phyloP scores from a whole-genome alignment of 805 yeast genomes.

The Saccharomycopsis vini region DNA sequence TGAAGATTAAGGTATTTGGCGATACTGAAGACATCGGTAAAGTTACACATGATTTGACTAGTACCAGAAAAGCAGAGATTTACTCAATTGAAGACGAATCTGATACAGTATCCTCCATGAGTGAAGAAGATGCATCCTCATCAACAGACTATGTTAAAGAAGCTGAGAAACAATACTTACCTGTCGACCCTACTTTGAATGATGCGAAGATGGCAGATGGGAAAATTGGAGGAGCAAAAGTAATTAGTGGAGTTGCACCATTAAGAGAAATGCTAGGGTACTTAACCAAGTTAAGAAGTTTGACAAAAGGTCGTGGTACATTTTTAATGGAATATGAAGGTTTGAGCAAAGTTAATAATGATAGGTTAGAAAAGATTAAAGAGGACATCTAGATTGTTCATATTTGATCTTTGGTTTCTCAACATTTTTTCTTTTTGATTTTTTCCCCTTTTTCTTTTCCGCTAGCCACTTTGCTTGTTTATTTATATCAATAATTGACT shows the following conservation, averaged over 20 bases:
- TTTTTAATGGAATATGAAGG: conserved; percentile 72
- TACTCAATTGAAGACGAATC: conserved; percentile 59
- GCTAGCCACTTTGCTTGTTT: too few relatives aligned
- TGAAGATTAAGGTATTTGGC: conserved; percentile 63
- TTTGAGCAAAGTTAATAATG: conserved; percentile 57
- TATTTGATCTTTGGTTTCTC: too few relatives aligned
- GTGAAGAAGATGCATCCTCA: conserved; percentile 15
- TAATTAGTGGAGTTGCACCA: conserved; percentile 75
- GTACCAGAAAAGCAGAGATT: conserved; percentile 69
- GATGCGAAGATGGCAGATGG: conserved; percentile 19
- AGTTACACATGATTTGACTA: conserved; percentile 77
- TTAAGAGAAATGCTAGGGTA: conserved; percentile 88
- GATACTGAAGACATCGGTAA: conserved; percentile 68
- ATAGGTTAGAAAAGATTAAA: conserved; percentile 29
- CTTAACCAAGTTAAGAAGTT: conserved; percentile 61
- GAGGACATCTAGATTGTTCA: conserved; percentile 7
- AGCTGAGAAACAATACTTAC: conserved; percentile 58
- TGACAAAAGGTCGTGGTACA: conserved; percentile 84
- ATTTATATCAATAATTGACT: too few relatives aligned
- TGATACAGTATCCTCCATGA: conserved; percentile 26
- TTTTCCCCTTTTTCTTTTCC: too few relatives aligned
- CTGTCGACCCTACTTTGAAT: conserved; percentile 61
- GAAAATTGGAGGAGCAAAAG: conserved; percentile 32
- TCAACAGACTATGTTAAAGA: conserved; percentile 40
- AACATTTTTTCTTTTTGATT: too few relatives aligned